Base-by-base conservation (phyloP, 2,329 filamentous ascomycete genomes). In the Aspergillus versicolor region DNA sequence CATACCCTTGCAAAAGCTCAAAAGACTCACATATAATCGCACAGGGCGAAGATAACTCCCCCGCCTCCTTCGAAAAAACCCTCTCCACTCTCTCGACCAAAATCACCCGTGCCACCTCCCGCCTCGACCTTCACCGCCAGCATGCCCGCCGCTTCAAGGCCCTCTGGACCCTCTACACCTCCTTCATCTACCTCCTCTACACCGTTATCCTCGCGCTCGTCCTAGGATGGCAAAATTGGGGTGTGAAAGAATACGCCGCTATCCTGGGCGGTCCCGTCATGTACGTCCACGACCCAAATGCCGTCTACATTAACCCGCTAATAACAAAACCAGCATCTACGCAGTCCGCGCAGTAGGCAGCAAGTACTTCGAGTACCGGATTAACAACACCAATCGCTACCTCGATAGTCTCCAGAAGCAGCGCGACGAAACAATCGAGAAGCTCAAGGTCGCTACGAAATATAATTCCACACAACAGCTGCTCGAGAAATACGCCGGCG, bases 381-480 rank as follows among this genome's bases (percentile, higher is more conserved):
- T 94, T 66, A 84, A 88, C 21, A 85, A 81, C 15, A 82, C 90
- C 11, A 84, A 88, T 63, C 74, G 81, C 40, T 83, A 88, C 41
- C 81, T 97, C 30, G 88, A 93, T 65, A 84, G 84, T 19, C 83
- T 92, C 37, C 86, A 92, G 67, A 84, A 86, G 53, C 90, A 97
- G 73, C 87, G 93, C 53, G 86, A 90, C 58, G 86, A 86, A 66
- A 96, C 92, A 2, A 97, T 99, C 63, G 89, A 96, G 72, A 92
- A 92, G 75, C 85, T 99, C 61, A 99, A 99, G 76, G 87, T 89
- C 57, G 92, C 92, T 24, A 99, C 94, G 34, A 96, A 90, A 73
- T 99, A 97, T 77, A 91, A 97, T 75, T 94, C 92, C 32, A 99
- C 94, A 1, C 86, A 95, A 68, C 87, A 97, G 71, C 77, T 99